Base-by-base conservation (phyloP, 2,329 filamentous ascomycete genomes). In the Dichotomopilus funicola region DNA sequence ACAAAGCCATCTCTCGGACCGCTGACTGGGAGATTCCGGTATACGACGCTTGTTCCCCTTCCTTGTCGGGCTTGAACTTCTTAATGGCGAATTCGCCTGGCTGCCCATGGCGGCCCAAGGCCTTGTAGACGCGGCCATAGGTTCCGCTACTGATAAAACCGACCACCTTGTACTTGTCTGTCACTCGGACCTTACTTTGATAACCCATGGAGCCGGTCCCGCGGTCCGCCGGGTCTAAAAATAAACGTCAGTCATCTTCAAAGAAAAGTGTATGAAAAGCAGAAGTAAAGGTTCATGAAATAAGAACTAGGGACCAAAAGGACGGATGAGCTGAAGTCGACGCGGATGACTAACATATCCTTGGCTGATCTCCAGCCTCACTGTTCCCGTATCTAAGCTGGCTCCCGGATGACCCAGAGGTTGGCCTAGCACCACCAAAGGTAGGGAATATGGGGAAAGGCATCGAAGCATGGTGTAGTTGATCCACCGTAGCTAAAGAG, bases 51-150 rank as follows among this genome's bases (percentile, higher is more conserved):
- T 88, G 83, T 71, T 99, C 94, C 55, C 94, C 94, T 73, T 99
- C 94, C 75, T 97, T 99, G 72, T 99, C 94, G 6, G 91, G 91
- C 76, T 96, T 96, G 82, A 96, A 96, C 82, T 99, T 99, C 70
- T 99, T 99, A 77, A 99, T 99, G 64, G 94, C 94, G 68, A 96
- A 96, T 67, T 96, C 90, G 60, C 89, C 88, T 51, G 83, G 74
- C 69, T 85, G 76, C 64, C 85, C 82, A 74, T 87, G 80, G 61
- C 86, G 85, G 64, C 89, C 85, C 44, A 90, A 78, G 13, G 94
- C 94, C 70, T 99, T 99, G 81, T 97, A 99, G 6, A 99, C 94
- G 36, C 94, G 87, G 38, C 94, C 94, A 81, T 99, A 99, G 12
- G 94, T 99, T 47, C 94, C 94, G 64, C 90, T 96, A 69, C 90